Base-by-base conservation (phyloP, 805 yeast genomes). In the Huiozyma sinensis region DNA sequence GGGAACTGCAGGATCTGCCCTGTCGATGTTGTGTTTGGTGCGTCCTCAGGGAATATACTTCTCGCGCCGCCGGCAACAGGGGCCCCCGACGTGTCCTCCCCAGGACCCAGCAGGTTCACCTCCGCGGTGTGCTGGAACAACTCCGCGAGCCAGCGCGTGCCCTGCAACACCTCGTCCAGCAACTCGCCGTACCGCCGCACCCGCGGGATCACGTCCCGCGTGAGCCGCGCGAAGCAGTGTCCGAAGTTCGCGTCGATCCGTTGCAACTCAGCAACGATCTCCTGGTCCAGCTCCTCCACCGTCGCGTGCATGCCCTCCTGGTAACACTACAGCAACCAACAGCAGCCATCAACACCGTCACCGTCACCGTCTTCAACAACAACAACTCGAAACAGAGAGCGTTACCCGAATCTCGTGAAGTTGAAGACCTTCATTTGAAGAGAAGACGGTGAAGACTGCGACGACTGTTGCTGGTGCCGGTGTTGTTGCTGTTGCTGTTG, bases 51-150 rank as follows among this genome's bases (percentile, higher is more conserved):
- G 27, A 42, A 43, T 3, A 40, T 42, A 41, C 44, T 41, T 12
- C 35, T 41, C 4, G 28, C 13, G 33, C 39, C 35, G 17, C 37
- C 33, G 4, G 44, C n/a, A 6, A 4, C 36, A 5, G n/a, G 17
- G 6, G 17, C 31, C n/a, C 30, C 31, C 1, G 40, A 32, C 6
- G 33, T 35, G 9, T 27, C 34, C 7, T 10, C 28, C n/a, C 29
- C 39, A 8, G 27, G 13, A 7, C 33, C 44, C 13, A 42, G 38
- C 33, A 82, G 61, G 48, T 78, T 76, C 27, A 81, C 83, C 54
- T 77, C 75, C 1, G 87, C 88, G 29, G 85, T 74, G 39, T 78
- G 74, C 56, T 87, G 95, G 53, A 86, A 75, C 62, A 87, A 81
- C 31, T 73, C 73, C 56, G 84, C 84, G 81, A 94, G 80, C 62